phyloP scores from a whole-genome alignment of 345 rosid genomes.

The Aethionema arabicum region DNA sequence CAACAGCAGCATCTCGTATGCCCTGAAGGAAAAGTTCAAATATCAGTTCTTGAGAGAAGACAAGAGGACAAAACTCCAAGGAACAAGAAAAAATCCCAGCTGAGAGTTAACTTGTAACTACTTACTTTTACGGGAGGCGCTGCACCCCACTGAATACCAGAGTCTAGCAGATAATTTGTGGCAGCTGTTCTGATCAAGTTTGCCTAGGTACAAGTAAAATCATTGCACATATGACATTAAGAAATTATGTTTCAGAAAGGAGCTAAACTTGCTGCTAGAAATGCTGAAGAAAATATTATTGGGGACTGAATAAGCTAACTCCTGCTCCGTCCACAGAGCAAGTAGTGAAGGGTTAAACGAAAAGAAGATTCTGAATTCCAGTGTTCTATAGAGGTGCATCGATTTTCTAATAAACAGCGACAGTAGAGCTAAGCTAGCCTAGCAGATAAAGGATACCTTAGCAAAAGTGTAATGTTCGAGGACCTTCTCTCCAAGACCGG shows the following conservation, averaged over 20 bases:
- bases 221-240: not conserved
- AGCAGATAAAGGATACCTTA: conserved; percentile 56
- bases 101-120: conserved; percentile 15
- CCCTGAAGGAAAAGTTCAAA: conserved; percentile 51
- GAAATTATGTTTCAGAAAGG: not conserved
- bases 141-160: conserved; percentile 96
- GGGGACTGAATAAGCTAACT: no score
- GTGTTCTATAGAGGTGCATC: not conserved
- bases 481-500: conserved; percentile 85
- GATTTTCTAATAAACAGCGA: conserved; percentile 6
- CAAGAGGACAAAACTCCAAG: conserved; percentile 9
- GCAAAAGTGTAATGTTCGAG: conserved; percentile 91
- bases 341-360: not conserved
- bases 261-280: not conserved
- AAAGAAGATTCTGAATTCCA: not conserved
- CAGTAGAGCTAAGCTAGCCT: not conserved
- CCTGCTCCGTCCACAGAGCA: no score
- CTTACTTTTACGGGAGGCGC: conserved; percentile 90
- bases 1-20: conserved; percentile 93
- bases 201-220: conserved; percentile 50
- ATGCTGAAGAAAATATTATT: no score
- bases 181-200: conserved; percentile 89
- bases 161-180: conserved; percentile 68
- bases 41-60: not conserved
- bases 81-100: not conserved